Conservation (phyloP, 306 rosid species). For the Pterocarpus santalinus region DNA sequence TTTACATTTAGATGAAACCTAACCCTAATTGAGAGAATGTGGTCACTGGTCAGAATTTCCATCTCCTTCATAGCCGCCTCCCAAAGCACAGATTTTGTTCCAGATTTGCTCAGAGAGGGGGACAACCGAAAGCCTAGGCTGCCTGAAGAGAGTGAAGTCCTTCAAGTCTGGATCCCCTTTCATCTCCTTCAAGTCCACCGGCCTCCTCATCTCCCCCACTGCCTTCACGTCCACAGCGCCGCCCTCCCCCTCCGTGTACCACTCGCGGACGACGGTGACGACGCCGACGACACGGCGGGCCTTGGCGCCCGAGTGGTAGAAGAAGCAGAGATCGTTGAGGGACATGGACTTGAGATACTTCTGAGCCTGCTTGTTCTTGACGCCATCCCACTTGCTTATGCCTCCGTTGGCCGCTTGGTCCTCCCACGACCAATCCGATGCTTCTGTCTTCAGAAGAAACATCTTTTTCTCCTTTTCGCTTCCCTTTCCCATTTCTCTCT, state of each 20-base stretch:
- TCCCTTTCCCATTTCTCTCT: slow-evolving; percentile 29
- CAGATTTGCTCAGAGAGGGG: slow-evolving; percentile 67
- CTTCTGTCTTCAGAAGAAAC: slow-evolving; percentile 85
- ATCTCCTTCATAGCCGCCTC: slow-evolving; percentile 82
- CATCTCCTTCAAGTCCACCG: slow-evolving; percentile 82
- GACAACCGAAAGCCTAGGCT: slow-evolving; percentile 82
- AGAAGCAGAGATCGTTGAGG: slow-evolving; percentile 74
- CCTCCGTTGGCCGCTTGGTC: slow-evolving; percentile 83
- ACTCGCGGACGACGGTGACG: slow-evolving; percentile 65
- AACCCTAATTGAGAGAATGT: neutral
- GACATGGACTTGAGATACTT: slow-evolving; percentile 81
- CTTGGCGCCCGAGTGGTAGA: slow-evolving; percentile 85
- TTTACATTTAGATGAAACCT: neutral
- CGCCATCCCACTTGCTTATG: slow-evolving; percentile 85
- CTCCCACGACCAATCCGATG: slow-evolving; percentile 94
- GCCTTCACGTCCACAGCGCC: slow-evolving; percentile 78
- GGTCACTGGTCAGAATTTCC: slow-evolving; percentile 1
- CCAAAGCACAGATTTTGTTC: slow-evolving; percentile 68
- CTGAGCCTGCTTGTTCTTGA: slow-evolving; percentile 89
- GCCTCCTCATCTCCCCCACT: slow-evolving; percentile 81
- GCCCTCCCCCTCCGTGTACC: slow-evolving; percentile 53
- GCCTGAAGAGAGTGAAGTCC: slow-evolving; percentile 68
- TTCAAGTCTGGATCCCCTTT: slow-evolving; percentile 54
- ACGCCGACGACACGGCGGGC: slow-evolving; percentile 87
- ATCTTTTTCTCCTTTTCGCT: slow-evolving; percentile 30